Conservation (phyloP, 805 yeast species). For the Danielozyma ontarioensis region DNA sequence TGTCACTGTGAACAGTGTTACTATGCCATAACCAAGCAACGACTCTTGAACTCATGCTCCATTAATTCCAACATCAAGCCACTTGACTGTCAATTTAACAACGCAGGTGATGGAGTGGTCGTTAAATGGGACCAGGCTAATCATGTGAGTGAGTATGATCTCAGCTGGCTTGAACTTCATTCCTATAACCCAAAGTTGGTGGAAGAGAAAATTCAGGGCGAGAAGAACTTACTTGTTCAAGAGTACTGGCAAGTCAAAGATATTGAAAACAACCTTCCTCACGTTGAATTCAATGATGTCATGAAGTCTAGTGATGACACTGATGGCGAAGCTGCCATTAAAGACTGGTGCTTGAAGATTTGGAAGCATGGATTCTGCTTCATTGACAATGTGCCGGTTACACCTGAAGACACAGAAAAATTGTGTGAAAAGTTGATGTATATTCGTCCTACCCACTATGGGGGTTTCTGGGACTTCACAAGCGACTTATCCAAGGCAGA, state of each 20-base stretch:
- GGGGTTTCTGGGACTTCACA: slow-evolving; percentile 80
- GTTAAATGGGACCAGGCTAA: slow-evolving; percentile 36
- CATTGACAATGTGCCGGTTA: slow-evolving; percentile 55
- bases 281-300: slow-evolving; percentile 43
- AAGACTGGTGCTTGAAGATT: slow-evolving; percentile 51
- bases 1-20: slow-evolving; percentile 56
- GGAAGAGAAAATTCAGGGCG: slow-evolving; percentile 22
- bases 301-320: slow-evolving; percentile 28
- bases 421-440: slow-evolving; percentile 54
- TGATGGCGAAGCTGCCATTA: slow-evolving; percentile 39
- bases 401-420: slow-evolving; percentile 53
- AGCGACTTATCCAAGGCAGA: slow-evolving; percentile 62
- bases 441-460: slow-evolving; percentile 66
- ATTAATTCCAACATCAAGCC: slow-evolving; percentile 29
- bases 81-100: slow-evolving; percentile 2
- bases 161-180: slow-evolving; percentile 43
- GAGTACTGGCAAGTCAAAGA: slow-evolving; percentile 42
- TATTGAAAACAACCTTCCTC: slow-evolving; percentile 38
- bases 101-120: slow-evolving; percentile 3
- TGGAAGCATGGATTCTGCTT: slow-evolving; percentile 58
- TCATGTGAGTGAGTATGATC: slow-evolving; percentile 35
- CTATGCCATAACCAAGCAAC: slow-evolving; percentile 52
- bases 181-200: slow-evolving; percentile 48
- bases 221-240: slow-evolving; percentile 22
- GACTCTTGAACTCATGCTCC: slow-evolving; percentile 50